Evolutionary conservation across 139 green algal genomes (phyloP).

Genomic region (Tetradesmus obliquus): DNA sequence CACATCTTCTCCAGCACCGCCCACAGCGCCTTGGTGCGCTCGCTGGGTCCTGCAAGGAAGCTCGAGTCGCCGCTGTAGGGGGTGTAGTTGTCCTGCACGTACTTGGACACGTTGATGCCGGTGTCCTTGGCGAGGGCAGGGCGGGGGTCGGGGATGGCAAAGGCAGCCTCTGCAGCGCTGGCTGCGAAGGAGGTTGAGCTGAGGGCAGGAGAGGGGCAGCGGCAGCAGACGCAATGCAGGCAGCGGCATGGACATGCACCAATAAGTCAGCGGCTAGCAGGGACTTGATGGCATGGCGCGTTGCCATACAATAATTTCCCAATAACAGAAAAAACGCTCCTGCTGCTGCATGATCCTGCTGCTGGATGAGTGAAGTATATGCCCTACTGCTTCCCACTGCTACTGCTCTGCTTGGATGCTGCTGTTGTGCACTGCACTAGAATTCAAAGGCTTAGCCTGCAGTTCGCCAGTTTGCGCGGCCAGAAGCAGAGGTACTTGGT

Average conservation of each 20-base stretch:
- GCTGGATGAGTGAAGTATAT: not conserved
- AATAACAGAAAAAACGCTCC: not conserved
- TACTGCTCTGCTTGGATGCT: not conserved
- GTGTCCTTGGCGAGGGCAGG: not conserved
- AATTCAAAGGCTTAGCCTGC: not conserved
- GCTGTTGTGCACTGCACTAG: not conserved
- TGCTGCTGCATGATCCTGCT: too few species aligned
- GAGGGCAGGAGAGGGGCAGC: too few species aligned
- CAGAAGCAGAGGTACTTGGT: not conserved
- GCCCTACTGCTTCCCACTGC: not conserved
- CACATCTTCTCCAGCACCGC: conserved; percentile 56
- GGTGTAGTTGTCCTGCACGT: conserved; percentile 61
- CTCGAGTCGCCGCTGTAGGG: conserved; percentile 64
- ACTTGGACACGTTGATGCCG: conserved; percentile 39
- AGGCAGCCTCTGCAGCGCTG: conserved; percentile 28
- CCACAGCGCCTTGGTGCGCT: conserved; percentile 66
- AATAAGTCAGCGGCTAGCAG: not conserved
- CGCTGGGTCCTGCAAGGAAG: conserved; percentile 69
- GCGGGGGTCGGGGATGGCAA: not conserved
- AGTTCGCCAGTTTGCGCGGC: too few species aligned
- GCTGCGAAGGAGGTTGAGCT: not conserved
- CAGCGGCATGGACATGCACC: not conserved
- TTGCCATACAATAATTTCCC: not conserved
- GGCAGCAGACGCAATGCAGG: not conserved
- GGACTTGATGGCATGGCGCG: not conserved